Evolutionary conservation across 2,329 filamentous ascomycete species (phyloP), one percentile per base, ranked within the genome.

Genomic region (Pleomassaria siparia): DNA sequence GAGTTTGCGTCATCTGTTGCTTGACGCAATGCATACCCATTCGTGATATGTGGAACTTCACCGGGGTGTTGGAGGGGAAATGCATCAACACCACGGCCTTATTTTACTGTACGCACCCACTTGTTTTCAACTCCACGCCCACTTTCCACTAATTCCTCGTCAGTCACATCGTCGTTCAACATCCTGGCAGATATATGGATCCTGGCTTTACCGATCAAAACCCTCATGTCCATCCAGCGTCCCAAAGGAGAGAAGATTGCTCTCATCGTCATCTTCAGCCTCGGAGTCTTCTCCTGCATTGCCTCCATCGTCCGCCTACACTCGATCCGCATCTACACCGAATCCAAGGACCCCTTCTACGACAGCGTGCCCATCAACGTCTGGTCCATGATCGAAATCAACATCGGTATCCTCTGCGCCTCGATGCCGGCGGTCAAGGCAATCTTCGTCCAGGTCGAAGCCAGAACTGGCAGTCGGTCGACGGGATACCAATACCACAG

Each of bases 341-440:
- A 72, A 12, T 67, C 69, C 8, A 70, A 71, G 2, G 80, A 83
- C 54, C 78, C 80, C 43, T 78, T 77, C 43, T 83, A 77, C 83
- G 90, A 92, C 64, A 86, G 87, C 1, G 88, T 89, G 0, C 74
- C 89, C n/a, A 88, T 89, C 0, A 86, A 95, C 61, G 89, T 95
- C 85, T 96, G 91, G 91, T 91, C 88, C 18, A 88, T 87, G 26
- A 83, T 96, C 49, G 91, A 96, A 71, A 89, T 95, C 61, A 92
- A 95, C 56, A 78, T 95, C 2, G 91, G 89, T 18, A 91, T 96
- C 56, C 85, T 89, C 45, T 95, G 89, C 64, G 91, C 88, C 29
- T 95, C 89, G 56, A 88, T 96, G 21, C 91, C 91, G 5, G 90
- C 87, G 0, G 75, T 96, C 45, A 96, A 95, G 66, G 90, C 91